Evolutionary conservation across 2,329 filamentous ascomycete species (phyloP).

Genomic region (Arthroderma sp.): DNA sequence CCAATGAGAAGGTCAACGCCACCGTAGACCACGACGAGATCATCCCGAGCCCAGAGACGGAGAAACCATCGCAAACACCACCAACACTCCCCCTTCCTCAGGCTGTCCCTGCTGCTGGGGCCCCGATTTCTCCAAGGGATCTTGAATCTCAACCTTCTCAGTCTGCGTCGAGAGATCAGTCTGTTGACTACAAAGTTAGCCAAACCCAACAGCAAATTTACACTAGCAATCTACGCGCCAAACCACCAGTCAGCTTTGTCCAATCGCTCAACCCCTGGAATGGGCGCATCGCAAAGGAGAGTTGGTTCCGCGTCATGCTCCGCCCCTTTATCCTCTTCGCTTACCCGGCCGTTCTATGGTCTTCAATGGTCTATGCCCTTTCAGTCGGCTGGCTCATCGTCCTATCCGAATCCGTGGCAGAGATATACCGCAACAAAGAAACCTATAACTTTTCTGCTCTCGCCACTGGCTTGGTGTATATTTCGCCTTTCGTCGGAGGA

Average conservation of each 20-base stretch:
- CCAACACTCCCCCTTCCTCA: background rate
- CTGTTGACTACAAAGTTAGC: slow-evolving; percentile 15
- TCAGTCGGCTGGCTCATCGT: slow-evolving; percentile 94
- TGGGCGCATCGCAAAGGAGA: slow-evolving; percentile 63
- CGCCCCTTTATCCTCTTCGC: slow-evolving; percentile 76
- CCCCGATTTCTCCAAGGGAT: slow-evolving; percentile 12
- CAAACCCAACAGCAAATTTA: slow-evolving; percentile 37
- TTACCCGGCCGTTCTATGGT: slow-evolving; percentile 86
- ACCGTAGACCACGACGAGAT: background rate
- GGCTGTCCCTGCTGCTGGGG: slow-evolving; percentile 7
- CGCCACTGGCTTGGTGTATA: slow-evolving; percentile 72
- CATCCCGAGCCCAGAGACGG: slow-evolving; percentile 7
- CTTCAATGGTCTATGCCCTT: slow-evolving; percentile 67
- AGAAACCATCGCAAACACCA: background rate
- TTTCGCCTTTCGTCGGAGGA: slow-evolving; percentile 79
- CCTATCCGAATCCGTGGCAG: slow-evolving; percentile 71
- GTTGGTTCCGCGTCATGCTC: slow-evolving; percentile 62
- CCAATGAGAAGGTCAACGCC: background rate
- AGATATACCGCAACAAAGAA: slow-evolving; percentile 57
- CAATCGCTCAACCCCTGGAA: slow-evolving; percentile 66
- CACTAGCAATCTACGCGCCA: slow-evolving; percentile 54
- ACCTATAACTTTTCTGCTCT: slow-evolving; percentile 71
- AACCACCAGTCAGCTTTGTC: slow-evolving; percentile 55
- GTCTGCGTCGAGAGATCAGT: slow-evolving; percentile 19
- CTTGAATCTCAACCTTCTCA: slow-evolving; percentile 17